Evolutionary conservation across 2,329 filamentous ascomycete genomes (phyloP).

Genomic region (Hysterium pulicare): DNA sequence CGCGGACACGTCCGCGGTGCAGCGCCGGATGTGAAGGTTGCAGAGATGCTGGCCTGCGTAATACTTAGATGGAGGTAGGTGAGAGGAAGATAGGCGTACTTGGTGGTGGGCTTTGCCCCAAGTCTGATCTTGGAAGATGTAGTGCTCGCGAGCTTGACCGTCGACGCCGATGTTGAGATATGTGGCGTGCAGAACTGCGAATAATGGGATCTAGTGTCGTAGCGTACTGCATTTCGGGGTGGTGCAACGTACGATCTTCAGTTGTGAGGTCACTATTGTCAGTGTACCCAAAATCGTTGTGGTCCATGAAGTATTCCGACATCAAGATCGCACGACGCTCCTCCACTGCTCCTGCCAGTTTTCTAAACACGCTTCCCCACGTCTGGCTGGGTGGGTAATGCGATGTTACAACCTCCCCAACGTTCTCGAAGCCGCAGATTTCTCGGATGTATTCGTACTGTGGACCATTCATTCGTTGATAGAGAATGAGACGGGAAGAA

Average conservation of each 20-base stretch:
- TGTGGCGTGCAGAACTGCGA: conserved; percentile 9
- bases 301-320: conserved; percentile 6
- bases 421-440: conserved; percentile 72
- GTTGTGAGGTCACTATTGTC: conserved; percentile 9
- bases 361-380: conserved; percentile 10
- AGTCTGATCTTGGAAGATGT: conserved; percentile 9
- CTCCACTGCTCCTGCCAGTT: conserved; percentile 9
- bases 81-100: conserved; percentile 3
- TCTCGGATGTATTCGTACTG: conserved; percentile 68
- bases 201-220: not conserved
- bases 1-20: conserved; percentile 13
- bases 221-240: not conserved
- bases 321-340: conserved; percentile 11
- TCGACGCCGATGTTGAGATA: conserved; percentile 11
- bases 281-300: conserved; percentile 11
- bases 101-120: conserved; percentile 17
- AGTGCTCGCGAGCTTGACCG: conserved; percentile 8
- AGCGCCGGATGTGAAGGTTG: conserved; percentile 15
- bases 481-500: not conserved
- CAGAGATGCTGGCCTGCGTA: conserved; percentile 13
- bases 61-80: not conserved
- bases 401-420: conserved; percentile 30
- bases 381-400: conserved; percentile 12
- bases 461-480: not conserved
- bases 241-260: conserved; percentile 7